These are phyloP conservation scores for Rhynchospora breviuscula DNA, from an alignment of 176 grass and related monocot species.

Conservation along the genomic window DNA sequence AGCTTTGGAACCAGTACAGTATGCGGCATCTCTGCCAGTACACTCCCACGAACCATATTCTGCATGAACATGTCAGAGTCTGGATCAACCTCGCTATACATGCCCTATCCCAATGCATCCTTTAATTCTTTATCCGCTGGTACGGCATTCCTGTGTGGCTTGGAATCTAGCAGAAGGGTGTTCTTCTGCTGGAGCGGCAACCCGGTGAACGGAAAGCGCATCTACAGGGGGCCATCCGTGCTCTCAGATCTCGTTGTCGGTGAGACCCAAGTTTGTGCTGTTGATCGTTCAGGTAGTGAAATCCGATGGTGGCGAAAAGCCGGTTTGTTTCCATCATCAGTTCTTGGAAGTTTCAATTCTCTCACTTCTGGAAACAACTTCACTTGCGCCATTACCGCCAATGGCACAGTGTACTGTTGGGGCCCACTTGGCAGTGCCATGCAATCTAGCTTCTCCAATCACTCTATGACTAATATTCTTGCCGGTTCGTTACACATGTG, in stretches of 20 bases:
- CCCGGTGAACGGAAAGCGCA: constrained; percentile 8
- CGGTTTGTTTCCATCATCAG: neutral
- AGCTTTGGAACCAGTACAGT: constrained; percentile 29
- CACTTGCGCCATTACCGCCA: constrained; percentile 48
- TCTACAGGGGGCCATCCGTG: constrained; percentile 27
- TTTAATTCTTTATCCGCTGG: constrained; percentile 62
- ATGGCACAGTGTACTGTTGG: constrained; percentile 50
- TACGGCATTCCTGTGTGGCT: constrained; percentile 34
- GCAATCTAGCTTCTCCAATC: constrained; percentile 31
- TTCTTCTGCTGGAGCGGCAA: constrained; percentile 77
- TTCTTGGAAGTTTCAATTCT: constrained; percentile 20
- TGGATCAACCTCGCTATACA: neutral
- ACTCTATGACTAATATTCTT: constrained; percentile 28
- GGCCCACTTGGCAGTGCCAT: constrained; percentile 27
- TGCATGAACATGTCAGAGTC: neutral
- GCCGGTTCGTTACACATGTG: constrained; percentile 47
- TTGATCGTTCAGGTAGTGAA: neutral
- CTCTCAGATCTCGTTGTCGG: constrained; percentile 48
- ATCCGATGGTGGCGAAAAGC: constrained; percentile 58
- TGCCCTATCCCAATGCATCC: neutral
- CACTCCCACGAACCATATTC: constrained; percentile 9
- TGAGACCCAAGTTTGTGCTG: constrained; percentile 44
- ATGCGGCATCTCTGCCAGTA: constrained; percentile 37
- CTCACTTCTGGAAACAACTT: constrained; percentile 65
- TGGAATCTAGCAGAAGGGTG: constrained; percentile 18